Base-by-base conservation (phyloP, 2,329 filamentous ascomycete genomes). In the Penicillium fuscoglaucum region DNA sequence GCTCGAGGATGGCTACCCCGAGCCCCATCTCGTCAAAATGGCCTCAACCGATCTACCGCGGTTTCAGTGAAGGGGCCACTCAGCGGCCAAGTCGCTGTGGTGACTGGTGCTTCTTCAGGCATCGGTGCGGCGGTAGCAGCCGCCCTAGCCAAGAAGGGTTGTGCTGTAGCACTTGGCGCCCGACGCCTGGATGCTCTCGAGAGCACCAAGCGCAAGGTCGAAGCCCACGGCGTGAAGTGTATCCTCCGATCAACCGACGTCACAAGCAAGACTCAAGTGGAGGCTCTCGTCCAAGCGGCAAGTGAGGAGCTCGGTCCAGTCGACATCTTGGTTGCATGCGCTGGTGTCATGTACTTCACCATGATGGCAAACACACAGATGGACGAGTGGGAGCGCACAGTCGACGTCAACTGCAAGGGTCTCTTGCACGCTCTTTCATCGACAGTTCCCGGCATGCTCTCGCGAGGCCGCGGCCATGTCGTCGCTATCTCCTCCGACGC, bases 341-440 rank as follows among this genome's bases (percentile, higher is more conserved):
- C 90, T 0, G 90, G 90, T 37, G 90, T 93, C 70, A 93, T 93
- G 90, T 93, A 93, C 78, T 93, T 87, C 76, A 93, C 90, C 55
- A 87, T 93, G 86, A 93, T 93, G 90, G 85, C 87, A 57, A 93
- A 92, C 70, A 83, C 79, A 17, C 83, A 89, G 62, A 84, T 80
- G 0, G 88, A 90, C 6, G 87, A 93, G 67, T 93, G 90, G 90
- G 87, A 92, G 62, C 87, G 84, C 58, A 93, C 90, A 0, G 89
- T 93, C 43, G 90, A 93, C 67, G 89, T 93, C 65, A 93, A 93
- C 78, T 93, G 90, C 85, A 93, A 93, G 76, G 90, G 90, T 39
- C 82, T 93, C 1, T 78, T 93, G 54, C 83, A 93, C 79, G 87
- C 86, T 64, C 80, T 93, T 3, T 84, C 88, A 0, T 82, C 87